Conservation (phyloP, 148 eudicot species). For the Hydrangea macrophylla region DNA sequence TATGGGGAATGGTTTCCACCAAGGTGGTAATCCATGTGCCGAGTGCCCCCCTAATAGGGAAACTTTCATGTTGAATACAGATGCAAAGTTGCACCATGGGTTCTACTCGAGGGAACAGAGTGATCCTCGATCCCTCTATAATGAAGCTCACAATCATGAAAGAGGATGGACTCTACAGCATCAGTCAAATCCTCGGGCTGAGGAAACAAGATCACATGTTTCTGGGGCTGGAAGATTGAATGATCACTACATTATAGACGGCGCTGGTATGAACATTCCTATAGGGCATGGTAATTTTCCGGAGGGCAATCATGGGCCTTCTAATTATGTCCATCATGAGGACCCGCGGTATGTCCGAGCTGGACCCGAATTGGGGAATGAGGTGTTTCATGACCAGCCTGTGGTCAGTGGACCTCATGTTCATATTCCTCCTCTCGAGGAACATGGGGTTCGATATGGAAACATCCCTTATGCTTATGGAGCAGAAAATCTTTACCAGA, state of each 20-base stretch:
- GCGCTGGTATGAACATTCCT: slow-evolving; percentile 38
- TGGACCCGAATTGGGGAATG: slow-evolving; percentile 56
- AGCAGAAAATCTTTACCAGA: slow-evolving; percentile 48
- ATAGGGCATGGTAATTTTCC: slow-evolving; percentile 31
- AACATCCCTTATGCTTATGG: slow-evolving; percentile 63
- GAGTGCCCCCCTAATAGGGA: slow-evolving; percentile 66
- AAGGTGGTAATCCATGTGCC: slow-evolving; percentile 40
- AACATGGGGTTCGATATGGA: slow-evolving; percentile 42
- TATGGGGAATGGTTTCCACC: slow-evolving; percentile 52
- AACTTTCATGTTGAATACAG: slow-evolving; percentile 46
- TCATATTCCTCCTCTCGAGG: slow-evolving; percentile 50
- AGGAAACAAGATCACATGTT: slow-evolving; percentile 48
- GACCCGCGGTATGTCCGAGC: slow-evolving; percentile 48
- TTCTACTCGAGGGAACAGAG: slow-evolving; percentile 43
- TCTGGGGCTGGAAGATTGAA: slow-evolving; percentile 61
- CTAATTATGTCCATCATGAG: slow-evolving; percentile 46
- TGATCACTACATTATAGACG: slow-evolving; percentile 53
- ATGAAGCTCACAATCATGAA: slow-evolving; percentile 47
- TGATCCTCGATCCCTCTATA: slow-evolving; percentile 41
- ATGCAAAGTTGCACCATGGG: slow-evolving; percentile 44
- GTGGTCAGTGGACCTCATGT: slow-evolving; percentile 48
- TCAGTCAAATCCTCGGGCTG: slow-evolving; percentile 39
- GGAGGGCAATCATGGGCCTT: slow-evolving; percentile 38
- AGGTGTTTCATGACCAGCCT: slow-evolving; percentile 52
- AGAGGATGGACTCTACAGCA: slow-evolving; percentile 54